phyloP scores from a whole-genome alignment of 2,329 filamentous ascomycete species.

The Cladophialophora yegresii region DNA sequence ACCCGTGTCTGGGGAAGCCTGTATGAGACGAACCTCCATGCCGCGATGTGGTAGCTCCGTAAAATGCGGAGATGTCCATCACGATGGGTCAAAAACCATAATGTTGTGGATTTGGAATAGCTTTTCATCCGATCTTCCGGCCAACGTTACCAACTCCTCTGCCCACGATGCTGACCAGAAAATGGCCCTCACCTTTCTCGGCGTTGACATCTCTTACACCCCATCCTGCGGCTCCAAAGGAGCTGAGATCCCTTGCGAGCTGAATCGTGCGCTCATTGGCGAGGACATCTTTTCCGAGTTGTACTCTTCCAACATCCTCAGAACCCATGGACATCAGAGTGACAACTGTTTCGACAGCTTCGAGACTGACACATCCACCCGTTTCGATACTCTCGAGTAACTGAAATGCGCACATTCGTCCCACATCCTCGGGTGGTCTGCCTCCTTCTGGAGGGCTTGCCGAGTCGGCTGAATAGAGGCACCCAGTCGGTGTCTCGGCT shows the following conservation, averaged over 20 bases:
- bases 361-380: constrained; percentile 76
- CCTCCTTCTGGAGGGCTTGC: constrained; percentile 74
- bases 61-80: neutral
- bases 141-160: constrained; percentile 93
- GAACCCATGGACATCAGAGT: constrained; percentile 97
- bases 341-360: constrained; percentile 73
- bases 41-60: neutral
- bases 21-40: neutral
- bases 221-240: constrained; percentile 90
- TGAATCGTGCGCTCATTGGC: constrained; percentile 78
- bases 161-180: constrained; percentile 89
- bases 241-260: constrained; percentile 78
- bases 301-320: constrained; percentile 87
- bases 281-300: constrained; percentile 77
- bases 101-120: neutral
- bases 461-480: constrained; percentile 85
- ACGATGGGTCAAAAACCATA: too few species aligned
- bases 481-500: constrained; percentile 85
- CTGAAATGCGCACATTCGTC: constrained; percentile 83
- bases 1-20: neutral
- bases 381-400: constrained; percentile 78
- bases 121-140: constrained; percentile 71
- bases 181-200: constrained; percentile 62
- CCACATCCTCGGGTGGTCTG: constrained; percentile 84
- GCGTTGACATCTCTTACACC: constrained; percentile 75